Evolutionary conservation across 306 rosid genomes (phyloP).

Genomic region (Styphnolobium japonicum): DNA sequence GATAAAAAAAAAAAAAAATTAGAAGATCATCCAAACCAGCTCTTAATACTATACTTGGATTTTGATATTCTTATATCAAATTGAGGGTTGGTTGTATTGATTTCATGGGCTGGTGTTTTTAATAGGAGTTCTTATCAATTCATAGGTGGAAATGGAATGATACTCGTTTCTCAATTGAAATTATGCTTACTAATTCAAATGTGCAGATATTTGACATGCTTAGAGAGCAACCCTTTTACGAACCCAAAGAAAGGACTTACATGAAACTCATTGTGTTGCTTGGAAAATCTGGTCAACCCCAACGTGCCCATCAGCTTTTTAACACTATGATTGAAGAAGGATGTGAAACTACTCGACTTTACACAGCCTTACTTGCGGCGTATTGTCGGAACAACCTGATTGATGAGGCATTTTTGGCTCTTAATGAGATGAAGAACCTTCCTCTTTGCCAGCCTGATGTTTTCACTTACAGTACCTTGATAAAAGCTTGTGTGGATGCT

Average conservation of each 20-base stretch:
- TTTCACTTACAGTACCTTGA: slow-evolving; percentile 62
- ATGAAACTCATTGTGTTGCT: slow-evolving; percentile 76
- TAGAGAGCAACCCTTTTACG: slow-evolving; percentile 72
- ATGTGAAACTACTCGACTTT: slow-evolving; percentile 63
- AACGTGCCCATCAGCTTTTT: slow-evolving; percentile 56
- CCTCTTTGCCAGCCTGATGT: slow-evolving; percentile 80
- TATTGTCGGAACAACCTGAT: slow-evolving; percentile 67
- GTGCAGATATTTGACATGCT: slow-evolving; percentile 80
- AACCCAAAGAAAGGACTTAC: slow-evolving; percentile 79
- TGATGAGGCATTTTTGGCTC: slow-evolving; percentile 51
- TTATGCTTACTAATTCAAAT: slow-evolving; percentile 24
- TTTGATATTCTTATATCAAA: no score
- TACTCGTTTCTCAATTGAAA: no score
- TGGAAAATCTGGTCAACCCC: slow-evolving; percentile 69
- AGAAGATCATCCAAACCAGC: no score
- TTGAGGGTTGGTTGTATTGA: background rate
- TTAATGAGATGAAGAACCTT: slow-evolving; percentile 69
- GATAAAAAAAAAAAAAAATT: no score
- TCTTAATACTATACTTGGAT: no score
- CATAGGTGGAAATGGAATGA: no score
- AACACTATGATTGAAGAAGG: slow-evolving; percentile 68
- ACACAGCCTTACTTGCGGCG: slow-evolving; percentile 69
- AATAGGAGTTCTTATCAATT: no score
- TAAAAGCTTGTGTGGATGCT: slow-evolving; percentile 63
- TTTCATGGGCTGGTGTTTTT: no score